phyloP scores from a whole-genome alignment of 192 early-diverging fungal species.

The Phycomyces nitens region DNA sequence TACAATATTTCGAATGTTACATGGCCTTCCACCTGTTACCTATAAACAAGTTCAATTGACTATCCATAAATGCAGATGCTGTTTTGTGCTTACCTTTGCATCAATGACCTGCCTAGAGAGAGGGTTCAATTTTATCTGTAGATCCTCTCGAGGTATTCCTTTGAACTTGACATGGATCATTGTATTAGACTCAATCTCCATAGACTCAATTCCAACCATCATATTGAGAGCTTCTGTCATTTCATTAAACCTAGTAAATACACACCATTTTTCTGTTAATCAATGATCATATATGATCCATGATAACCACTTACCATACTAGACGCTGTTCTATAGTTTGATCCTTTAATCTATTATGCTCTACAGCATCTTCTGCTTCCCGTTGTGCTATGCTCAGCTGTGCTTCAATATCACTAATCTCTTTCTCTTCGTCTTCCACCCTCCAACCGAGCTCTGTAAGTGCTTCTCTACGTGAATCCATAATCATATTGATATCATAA shows the following conservation, averaged over 20 bases:
- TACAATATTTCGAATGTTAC: background rate
- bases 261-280: background rate
- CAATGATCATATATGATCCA: background rate
- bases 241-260: background rate
- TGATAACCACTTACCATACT: conserved; percentile 6
- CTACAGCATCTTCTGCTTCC: conserved; percentile 10
- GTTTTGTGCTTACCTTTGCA: background rate
- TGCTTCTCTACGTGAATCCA: conserved; percentile 10
- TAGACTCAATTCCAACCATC: background rate
- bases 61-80: background rate
- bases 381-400: conserved; percentile 3
- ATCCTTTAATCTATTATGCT: conserved; percentile 6
- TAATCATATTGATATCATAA: conserved; percentile 11
- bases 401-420: conserved; percentile 2
- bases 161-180: background rate
- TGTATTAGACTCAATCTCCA: background rate
- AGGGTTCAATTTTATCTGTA: background rate
- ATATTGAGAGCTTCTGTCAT: background rate
- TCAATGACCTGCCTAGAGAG: background rate
- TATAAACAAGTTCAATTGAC: background rate
- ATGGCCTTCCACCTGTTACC: background rate
- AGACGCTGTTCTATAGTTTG: conserved; percentile 6
- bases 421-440: conserved; percentile 11
- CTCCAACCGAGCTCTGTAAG: conserved; percentile 12
- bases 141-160: background rate